Base-by-base conservation (phyloP, 768 basidiomycete genomes). In the Agaricus blazei region DNA sequence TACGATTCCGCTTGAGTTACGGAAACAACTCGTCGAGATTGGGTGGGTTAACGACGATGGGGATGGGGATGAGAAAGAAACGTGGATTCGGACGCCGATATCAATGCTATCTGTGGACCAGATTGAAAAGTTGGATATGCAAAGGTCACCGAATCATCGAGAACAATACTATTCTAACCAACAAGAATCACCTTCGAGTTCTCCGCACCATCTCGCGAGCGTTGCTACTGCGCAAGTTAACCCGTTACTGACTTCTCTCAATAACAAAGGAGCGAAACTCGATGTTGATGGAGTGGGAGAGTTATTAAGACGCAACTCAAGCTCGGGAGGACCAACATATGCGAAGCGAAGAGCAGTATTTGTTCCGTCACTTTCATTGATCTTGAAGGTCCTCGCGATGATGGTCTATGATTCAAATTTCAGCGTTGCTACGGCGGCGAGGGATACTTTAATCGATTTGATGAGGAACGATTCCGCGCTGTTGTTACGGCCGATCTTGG, bases 391-490 rank as follows among this genome's bases (percentile, higher is more conserved):
- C 4, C 69, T 92, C 27, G 75, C 81, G 3, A 63, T 69, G 0
- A 66, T 88, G 58, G 73, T 80, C 4, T 75, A 73, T 42, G 85
- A 88, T 61, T 51, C 69, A 29, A 77, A 83, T 63, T 71, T 81
- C 57, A 62, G 67, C 3, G 75, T 90, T 27, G 78, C 85, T 9
- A 76, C 72, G 28, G 72, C 79, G 3, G 83, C 88, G 23, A 78
- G 83, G 42, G 74, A 74, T 27, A 71, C 80, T 4, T 63, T 90
- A 41, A 60, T 87, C 14, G 84, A 88, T 56, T 67, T 86, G 46
- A 84, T 90, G 81, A 78, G 88, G 23, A 86, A 89, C 62, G 89
- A 92, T 60, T 84, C 88, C 4, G 74, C 75, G 14, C 71, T 89
- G n/a, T 69, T 90, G 28, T 73, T 79, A 11, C 79, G 87, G 9